Conservation (phyloP, 169 alveolate genomes). For the Plasmodium billcollinsi region DNA sequence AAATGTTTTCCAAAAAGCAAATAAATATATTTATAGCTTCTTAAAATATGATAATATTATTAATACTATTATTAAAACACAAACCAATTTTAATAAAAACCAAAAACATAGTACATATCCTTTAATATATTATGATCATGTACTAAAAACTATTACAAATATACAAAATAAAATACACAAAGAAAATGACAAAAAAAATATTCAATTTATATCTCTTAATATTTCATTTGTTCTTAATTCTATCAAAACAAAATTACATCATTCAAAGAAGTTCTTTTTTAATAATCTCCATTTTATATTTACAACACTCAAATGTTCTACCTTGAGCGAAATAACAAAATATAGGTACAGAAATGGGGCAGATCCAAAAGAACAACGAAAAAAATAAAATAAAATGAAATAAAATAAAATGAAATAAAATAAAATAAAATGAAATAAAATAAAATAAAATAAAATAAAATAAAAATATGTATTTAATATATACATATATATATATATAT, state of each 20-base stretch:
- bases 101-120: conserved; percentile 56
- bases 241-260: conserved; percentile 41
- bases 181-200: conserved; percentile 75
- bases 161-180: conserved; percentile 66
- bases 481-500: neutral
- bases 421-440: too few species aligned
- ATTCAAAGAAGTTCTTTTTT: conserved; percentile 67
- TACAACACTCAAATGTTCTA: conserved; percentile 60
- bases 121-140: conserved; percentile 57
- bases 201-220: conserved; percentile 65
- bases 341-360: conserved; percentile 23
- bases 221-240: conserved; percentile 66
- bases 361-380: neutral
- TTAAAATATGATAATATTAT: conserved; percentile 71
- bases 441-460: too few species aligned
- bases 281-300: conserved; percentile 66
- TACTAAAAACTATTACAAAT: conserved; percentile 54
- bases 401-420: neutral
- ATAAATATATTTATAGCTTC: conserved; percentile 74
- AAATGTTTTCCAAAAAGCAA: conserved; percentile 75
- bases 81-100: conserved; percentile 47
- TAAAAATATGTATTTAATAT: neutral
- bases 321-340: conserved; percentile 57
- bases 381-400: neutral
- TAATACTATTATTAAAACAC: conserved; percentile 49